Evolutionary conservation across 805 yeast genomes (phyloP).

Genomic region (Blastobotrys peoriensis): DNA sequence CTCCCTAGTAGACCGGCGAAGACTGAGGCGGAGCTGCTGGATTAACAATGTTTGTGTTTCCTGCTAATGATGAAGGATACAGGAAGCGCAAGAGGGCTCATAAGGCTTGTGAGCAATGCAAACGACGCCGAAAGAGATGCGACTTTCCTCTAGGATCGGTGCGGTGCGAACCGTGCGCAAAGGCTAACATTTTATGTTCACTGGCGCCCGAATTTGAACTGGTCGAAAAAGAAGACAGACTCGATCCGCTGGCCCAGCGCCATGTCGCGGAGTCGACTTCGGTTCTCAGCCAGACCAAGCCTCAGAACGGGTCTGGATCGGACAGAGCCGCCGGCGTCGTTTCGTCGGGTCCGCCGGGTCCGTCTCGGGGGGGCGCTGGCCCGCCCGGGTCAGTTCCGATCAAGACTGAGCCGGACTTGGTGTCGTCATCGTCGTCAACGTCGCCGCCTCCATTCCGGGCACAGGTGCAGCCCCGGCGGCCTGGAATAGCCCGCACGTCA

Average conservation of each 20-base stretch:
- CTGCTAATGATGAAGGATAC: conserved; percentile 38
- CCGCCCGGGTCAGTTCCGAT: background rate
- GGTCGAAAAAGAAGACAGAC: conserved; percentile 15
- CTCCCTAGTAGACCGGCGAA: too few relatives aligned
- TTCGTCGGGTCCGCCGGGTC: background rate
- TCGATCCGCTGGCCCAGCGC: conserved; percentile 17
- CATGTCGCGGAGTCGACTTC: background rate
- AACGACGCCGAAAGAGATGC: conserved; percentile 33
- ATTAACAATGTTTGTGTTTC: conserved; percentile 40
- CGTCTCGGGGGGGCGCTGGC: background rate
- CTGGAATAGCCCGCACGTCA: conserved; percentile 1
- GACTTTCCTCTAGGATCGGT: conserved; percentile 25
- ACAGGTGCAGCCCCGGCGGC: conserved; percentile 1
- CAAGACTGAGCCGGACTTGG: background rate
- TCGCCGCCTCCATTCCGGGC: background rate
- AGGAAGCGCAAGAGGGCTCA: conserved; percentile 39
- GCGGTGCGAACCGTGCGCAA: conserved; percentile 31
- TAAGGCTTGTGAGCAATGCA: conserved; percentile 38
- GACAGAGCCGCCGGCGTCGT: background rate
- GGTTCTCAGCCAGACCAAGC: background rate
- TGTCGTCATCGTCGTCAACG: background rate
- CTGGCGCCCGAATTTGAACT: conserved; percentile 22
- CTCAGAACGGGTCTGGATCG: background rate
- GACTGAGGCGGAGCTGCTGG: too few relatives aligned
- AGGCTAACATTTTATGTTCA: conserved; percentile 28